Evolutionary conservation across 768 basidiomycete genomes (phyloP).

Genomic region (Grammothele lineata): DNA sequence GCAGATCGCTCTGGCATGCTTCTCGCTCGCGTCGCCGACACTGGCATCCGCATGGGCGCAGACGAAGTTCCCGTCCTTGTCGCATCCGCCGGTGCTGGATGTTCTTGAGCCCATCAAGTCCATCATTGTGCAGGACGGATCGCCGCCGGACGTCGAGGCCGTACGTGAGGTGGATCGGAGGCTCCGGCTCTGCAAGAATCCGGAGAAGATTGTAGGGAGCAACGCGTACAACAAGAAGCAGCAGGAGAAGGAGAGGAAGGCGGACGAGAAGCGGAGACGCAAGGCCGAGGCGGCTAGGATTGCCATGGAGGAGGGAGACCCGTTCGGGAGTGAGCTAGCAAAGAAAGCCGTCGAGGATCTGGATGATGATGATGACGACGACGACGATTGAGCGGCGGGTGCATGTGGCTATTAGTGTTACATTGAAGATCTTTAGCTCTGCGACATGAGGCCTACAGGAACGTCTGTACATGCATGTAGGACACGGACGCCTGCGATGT

Average conservation of each 20-base stretch:
- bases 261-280: slow-evolving; percentile 56
- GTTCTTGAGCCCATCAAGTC: slow-evolving; percentile 51
- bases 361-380: slow-evolving; percentile 52
- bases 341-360: slow-evolving; percentile 40
- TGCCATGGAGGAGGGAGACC: slow-evolving; percentile 57
- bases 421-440: background rate
- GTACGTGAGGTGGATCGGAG: slow-evolving; percentile 89
- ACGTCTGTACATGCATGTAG: too few relatives aligned
- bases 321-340: slow-evolving; percentile 58
- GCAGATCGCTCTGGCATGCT: slow-evolving; percentile 84
- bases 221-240: slow-evolving; percentile 72
- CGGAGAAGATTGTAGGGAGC: slow-evolving; percentile 92
- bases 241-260: slow-evolving; percentile 65
- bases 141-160: slow-evolving; percentile 70
- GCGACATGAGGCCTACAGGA: too few relatives aligned
- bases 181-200: slow-evolving; percentile 87
- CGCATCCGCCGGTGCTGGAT: slow-evolving; percentile 25
- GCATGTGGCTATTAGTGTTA: background rate
- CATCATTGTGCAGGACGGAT: slow-evolving; percentile 51
- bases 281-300: slow-evolving; percentile 49
- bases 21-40: slow-evolving; percentile 60
- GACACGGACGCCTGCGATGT: too few relatives aligned
- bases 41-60: slow-evolving; percentile 60
- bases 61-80: slow-evolving; percentile 31
- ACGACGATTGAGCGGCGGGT: slow-evolving; percentile 7